phyloP scores from a whole-genome alignment of 2,329 filamentous ascomycete species.

The Nigrospora sphaerica region DNA sequence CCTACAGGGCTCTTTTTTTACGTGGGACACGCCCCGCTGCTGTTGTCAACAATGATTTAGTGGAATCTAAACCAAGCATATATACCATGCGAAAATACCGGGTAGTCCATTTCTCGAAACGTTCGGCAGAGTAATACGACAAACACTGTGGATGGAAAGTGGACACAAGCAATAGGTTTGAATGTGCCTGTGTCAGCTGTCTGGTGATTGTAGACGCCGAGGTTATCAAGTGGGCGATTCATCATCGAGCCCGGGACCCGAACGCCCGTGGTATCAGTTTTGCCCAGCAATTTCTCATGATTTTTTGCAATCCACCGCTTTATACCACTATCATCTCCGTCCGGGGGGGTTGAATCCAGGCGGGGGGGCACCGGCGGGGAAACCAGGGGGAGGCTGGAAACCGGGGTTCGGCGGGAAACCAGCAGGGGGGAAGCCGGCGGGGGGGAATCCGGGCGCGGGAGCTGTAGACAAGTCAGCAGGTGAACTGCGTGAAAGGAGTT shows the following conservation, averaged over 20 bases:
- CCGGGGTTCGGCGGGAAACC: constrained; percentile 34
- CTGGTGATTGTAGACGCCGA: too few species aligned
- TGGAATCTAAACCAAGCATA: too few species aligned
- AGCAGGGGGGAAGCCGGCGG: constrained; percentile 38
- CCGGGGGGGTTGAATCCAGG: constrained; percentile 73
- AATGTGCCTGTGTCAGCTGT: too few species aligned
- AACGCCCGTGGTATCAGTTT: constrained; percentile 4
- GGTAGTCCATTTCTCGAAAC: too few species aligned
- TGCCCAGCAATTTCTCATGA: background rate
- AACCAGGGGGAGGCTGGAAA: constrained; percentile 41
- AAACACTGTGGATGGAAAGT: too few species aligned
- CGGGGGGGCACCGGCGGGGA: constrained; percentile 45
- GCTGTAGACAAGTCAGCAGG: constrained; percentile 7
- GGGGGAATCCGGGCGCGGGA: constrained; percentile 19
- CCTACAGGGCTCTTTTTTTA: too few species aligned
- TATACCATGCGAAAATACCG: too few species aligned
- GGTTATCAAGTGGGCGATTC: background rate
- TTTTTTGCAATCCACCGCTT: background rate
- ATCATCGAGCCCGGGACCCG: background rate
- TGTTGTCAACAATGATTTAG: too few species aligned
- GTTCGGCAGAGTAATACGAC: too few species aligned
- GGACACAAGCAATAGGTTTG: too few species aligned
- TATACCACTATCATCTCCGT: constrained; percentile 36
- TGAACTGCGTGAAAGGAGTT: background rate
- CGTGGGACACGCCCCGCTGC: too few species aligned